Percentiles rank a stretch among this genome's conserved stretches.
Evolutionary conservation across 1,284 basidiomycete species (phyloP).

Genomic region (Chalciporus sp.): DNA sequence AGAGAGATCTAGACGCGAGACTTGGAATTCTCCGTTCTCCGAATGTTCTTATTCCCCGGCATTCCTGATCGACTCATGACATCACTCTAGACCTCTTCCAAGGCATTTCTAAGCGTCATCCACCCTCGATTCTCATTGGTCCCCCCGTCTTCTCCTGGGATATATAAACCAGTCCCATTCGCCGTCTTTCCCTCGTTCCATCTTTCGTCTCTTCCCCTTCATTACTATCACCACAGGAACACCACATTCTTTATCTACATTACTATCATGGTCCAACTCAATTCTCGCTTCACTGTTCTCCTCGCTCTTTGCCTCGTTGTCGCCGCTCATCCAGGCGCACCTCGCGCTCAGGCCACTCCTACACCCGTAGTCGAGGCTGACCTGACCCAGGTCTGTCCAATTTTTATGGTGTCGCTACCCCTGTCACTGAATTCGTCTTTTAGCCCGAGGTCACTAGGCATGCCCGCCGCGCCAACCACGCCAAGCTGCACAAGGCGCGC

Average conservation of each 20-base stretch:
- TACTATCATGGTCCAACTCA: constrained; percentile 34
- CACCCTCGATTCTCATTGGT: constrained; percentile 19
- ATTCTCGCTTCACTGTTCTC: constrained; percentile 30
- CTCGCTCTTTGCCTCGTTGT: constrained; percentile 31
- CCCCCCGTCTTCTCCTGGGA: constrained; percentile 4
- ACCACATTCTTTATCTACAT: constrained; percentile 33
- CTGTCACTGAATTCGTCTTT: constrained; percentile 7
- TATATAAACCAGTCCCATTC: constrained; percentile 24
- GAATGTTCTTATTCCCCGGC: not conserved
- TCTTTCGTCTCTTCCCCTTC: constrained; percentile 3
- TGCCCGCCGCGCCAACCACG: constrained; percentile 18
- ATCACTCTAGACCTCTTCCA: constrained; percentile 12
- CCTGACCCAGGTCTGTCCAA: constrained; percentile 17
- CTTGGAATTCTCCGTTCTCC: too few relatives aligned
- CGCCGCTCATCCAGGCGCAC: constrained; percentile 23
- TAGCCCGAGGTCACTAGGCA: constrained; percentile 14
- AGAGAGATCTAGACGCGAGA: too few relatives aligned
- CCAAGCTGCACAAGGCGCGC: constrained; percentile 11
- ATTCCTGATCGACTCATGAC: constrained; percentile 20
- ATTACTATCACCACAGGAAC: constrained; percentile 18
- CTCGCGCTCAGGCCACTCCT: not conserved
- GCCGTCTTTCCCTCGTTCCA: constrained; percentile 2
- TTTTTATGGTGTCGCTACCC: not conserved
- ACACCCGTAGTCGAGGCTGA: not conserved
- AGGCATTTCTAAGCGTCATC: constrained; percentile 14